Evolutionary conservation across 1,139 yeast genomes (phyloP), one percentile per base, ranked within the genome.

Genomic region (Pichia norvegensis): DNA sequence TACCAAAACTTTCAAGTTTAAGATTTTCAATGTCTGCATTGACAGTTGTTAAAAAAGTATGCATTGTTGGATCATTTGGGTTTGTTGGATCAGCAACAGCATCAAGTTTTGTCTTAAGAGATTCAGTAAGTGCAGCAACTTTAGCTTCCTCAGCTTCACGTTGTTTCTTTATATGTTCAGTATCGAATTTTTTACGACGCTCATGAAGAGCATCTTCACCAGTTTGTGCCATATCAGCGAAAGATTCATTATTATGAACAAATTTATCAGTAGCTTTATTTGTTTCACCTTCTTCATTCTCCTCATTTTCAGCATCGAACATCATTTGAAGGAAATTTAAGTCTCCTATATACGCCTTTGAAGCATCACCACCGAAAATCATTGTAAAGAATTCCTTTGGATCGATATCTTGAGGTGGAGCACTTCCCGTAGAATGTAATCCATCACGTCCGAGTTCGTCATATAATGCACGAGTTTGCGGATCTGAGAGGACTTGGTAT

Each of bases 311-410:
- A 27, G 73, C 67, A 50, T 79, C 76, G 25, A 77, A 65, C 55
- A 82, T 65, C 52, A 80, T 84, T 51, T 74, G 75, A 51, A 83
- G 64, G 64, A 82, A 68, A 6, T 81, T 73, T 51, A 83, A 71
- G 52, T 83, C 86, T 2, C 92, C 94, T 52, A 84, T 81, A 83
- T 88, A 83, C 47, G 82, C 85, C 41, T 74, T 78, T 65, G 90
- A 90, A 2, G 94, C 92, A 50, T 85, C 95, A 36, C 97, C 97
- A 40, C 97, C 97, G 65, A 88, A 88, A 35, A 88, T 83, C 69
- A 75, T 76, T n/a, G 85, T 73, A 65, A 88, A 86, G 58, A 86
- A 81, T 62, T 88, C 97, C 41, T 81, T 73, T 0, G 97, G 95
- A 61, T 88, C 97, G 60, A 85, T 85, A 48, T 78, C 81, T 29